phyloP scores from a whole-genome alignment of 2,329 filamentous ascomycete genomes.

The Cercospora zeae-maydis region DNA sequence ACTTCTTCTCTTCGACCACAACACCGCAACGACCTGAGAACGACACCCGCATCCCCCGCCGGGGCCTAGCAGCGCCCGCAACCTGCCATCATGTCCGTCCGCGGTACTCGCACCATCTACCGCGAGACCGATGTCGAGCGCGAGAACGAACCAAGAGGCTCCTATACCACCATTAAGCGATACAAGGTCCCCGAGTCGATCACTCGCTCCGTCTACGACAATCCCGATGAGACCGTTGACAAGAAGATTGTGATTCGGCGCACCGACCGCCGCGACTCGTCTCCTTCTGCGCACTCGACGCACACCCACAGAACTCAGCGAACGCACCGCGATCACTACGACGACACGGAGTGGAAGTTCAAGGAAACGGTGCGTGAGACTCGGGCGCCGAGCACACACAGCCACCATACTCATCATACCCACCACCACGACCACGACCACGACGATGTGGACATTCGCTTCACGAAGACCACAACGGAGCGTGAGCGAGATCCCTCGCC shows the following conservation, averaged over 20 bases:
- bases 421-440: conserved; percentile 10
- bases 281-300: conserved; percentile 15
- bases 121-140: conserved; percentile 46
- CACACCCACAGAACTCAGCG: conserved; percentile 13
- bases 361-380: conserved; percentile 26
- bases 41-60: not conserved
- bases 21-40: not conserved
- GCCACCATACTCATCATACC: not conserved
- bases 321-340: conserved; percentile 17
- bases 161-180: conserved; percentile 57
- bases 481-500: conserved; percentile 27
- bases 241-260: conserved; percentile 48
- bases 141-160: conserved; percentile 44
- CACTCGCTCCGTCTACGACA: conserved; percentile 32
- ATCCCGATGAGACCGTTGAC: conserved; percentile 39
- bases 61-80: not conserved
- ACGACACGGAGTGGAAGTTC: conserved; percentile 30
- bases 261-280: conserved; percentile 22
- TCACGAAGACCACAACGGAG: conserved; percentile 38
- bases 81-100: conserved; percentile 36
- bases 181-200: conserved; percentile 55
- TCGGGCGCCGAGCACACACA: conserved; percentile 14
- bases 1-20: not conserved
- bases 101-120: conserved; percentile 39
- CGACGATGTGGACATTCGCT: conserved; percentile 35